These are phyloP conservation scores for Tagetes erecta DNA, from an alignment of 129 eudicot species.

Conservation along the genomic window DNA sequence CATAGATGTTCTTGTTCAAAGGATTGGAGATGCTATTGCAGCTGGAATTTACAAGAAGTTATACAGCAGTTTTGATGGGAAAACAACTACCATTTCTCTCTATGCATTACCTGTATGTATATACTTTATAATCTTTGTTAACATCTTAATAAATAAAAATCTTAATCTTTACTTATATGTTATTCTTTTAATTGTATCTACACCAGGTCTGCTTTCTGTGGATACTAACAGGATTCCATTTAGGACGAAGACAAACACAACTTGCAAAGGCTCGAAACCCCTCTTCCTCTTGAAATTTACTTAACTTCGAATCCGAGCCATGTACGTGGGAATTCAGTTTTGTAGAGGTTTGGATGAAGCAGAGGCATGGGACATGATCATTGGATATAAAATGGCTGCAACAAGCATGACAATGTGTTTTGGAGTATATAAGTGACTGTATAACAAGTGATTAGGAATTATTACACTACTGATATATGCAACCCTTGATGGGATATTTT, in stretches of 20 bases:
- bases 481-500: not conserved
- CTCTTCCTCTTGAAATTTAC: slow-evolving; percentile 29
- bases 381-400: not conserved
- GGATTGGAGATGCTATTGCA: slow-evolving; percentile 95
- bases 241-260: slow-evolving; percentile 70
- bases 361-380: not conserved
- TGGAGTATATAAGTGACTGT: not conserved
- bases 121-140: not conserved
- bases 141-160: not conserved
- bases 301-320: not conserved
- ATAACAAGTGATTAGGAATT: no score
- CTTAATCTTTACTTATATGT: not conserved
- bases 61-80: slow-evolving; percentile 52
- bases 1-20: slow-evolving; percentile 90
- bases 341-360: no score
- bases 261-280: slow-evolving; percentile 52
- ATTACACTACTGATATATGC: not conserved
- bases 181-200: slow-evolving; percentile 10
- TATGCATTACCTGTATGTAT: slow-evolving; percentile 75
- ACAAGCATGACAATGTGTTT: not conserved
- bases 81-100: slow-evolving; percentile 58
- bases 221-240: slow-evolving; percentile 67
- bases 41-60: slow-evolving; percentile 86
- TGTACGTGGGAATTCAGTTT: not conserved
- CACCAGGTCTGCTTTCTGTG: slow-evolving; percentile 75